These are phyloP conservation scores for Entomortierella lignicola DNA, from an alignment of 192 early-diverging fungal genomes.

Conservation along the genomic window DNA sequence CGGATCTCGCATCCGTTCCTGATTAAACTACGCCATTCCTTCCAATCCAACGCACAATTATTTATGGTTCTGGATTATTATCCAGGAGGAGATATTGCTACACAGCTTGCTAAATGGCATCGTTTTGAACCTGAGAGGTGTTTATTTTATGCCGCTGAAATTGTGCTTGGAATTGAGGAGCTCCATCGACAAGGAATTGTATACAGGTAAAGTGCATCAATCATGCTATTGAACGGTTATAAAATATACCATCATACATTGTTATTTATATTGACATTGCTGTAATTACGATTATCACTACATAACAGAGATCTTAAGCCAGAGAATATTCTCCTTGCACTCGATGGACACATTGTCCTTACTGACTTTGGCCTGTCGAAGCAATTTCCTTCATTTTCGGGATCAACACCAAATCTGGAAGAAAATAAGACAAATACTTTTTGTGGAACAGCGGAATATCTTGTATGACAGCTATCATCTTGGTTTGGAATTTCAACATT, in stretches of 20 bases:
- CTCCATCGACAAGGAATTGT: slow-evolving; percentile 90
- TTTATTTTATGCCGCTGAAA: slow-evolving; percentile 89
- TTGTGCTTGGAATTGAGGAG: slow-evolving; percentile 88
- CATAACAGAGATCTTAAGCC: slow-evolving; percentile 81
- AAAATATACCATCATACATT: no score
- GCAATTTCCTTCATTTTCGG: slow-evolving; percentile 60
- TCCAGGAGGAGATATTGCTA: slow-evolving; percentile 93
- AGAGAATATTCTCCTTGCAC: slow-evolving; percentile 78
- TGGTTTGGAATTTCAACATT: no score
- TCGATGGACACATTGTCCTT: slow-evolving; percentile 86
- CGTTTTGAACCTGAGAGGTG: slow-evolving; percentile 76
- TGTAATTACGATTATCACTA: no score
- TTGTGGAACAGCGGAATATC: slow-evolving; percentile 85
- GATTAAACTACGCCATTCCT: slow-evolving; percentile 88
- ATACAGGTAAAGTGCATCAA: slow-evolving; percentile 63
- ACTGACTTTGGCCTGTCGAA: slow-evolving; percentile 97
- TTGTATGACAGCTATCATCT: slow-evolving; percentile 46
- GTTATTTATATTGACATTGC: slow-evolving; percentile 20
- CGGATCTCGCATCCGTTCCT: slow-evolving; percentile 91
- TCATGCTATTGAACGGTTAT: no score
- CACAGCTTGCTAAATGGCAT: slow-evolving; percentile 73
- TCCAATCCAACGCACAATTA: slow-evolving; percentile 87
- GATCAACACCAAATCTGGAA: slow-evolving; percentile 18
- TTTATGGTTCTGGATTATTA: slow-evolving; percentile 93
- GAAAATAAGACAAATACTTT: slow-evolving; percentile 68